These are phyloP conservation scores for Geotrichum reessii DNA, from an alignment of 1,139 yeast genomes.

Conservation along the genomic window DNA sequence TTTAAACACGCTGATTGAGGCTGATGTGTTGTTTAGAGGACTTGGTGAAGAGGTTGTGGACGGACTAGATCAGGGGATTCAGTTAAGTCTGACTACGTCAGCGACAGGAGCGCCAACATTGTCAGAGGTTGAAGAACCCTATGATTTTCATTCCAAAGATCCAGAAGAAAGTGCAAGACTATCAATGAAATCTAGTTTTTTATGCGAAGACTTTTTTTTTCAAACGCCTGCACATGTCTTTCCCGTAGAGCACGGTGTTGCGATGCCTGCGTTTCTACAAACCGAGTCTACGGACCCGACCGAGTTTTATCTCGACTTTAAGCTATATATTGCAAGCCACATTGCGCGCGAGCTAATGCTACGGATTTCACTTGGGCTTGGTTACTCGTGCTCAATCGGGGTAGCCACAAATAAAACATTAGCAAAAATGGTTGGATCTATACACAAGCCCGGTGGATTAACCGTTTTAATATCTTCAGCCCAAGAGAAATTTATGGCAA, in stretches of 20 bases:
- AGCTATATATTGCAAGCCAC: conserved; percentile 31
- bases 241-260: conserved; percentile 22
- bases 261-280: conserved; percentile 13
- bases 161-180: not conserved
- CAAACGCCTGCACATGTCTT: conserved; percentile 28
- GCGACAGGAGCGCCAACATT: conserved; percentile 17
- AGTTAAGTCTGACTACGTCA: not conserved
- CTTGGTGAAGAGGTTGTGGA: conserved; percentile 13
- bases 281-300: conserved; percentile 4
- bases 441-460: conserved; percentile 35
- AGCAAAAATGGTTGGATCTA: conserved; percentile 34
- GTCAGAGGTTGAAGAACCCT: conserved; percentile 9
- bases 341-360: conserved; percentile 30
- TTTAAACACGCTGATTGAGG: conserved; percentile 18
- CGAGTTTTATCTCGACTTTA: conserved; percentile 16
- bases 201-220: conserved; percentile 31
- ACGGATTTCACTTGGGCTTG: conserved; percentile 28
- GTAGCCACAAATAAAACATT: conserved; percentile 31
- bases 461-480: conserved; percentile 30
- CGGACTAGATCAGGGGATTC: conserved; percentile 15
- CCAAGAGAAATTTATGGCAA: conserved; percentile 26
- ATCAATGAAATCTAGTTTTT: conserved; percentile 15
- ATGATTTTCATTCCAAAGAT: conserved; percentile 24
- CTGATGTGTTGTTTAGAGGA: conserved; percentile 19
- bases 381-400: conserved; percentile 36